These are phyloP conservation scores for Sugiyamaella smithiae DNA, from an alignment of 805 yeast species.

Conservation along the genomic window DNA sequence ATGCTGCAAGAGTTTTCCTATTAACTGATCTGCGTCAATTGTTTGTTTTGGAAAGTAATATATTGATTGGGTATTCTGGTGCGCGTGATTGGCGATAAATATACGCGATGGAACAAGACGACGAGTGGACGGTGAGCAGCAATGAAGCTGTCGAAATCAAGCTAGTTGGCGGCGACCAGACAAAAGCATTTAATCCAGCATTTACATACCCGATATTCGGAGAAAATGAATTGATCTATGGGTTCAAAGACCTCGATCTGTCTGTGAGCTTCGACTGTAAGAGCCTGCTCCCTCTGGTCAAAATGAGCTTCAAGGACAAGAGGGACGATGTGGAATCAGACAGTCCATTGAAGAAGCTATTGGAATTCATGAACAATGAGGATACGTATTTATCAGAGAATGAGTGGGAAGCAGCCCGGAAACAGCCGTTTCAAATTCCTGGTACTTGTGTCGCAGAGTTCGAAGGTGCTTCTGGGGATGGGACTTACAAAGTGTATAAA, in stretches of 20 bases:
- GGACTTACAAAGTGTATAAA: constrained; percentile 51
- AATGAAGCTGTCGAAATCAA: constrained; percentile 64
- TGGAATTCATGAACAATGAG: constrained; percentile 56
- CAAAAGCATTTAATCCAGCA: constrained; percentile 54
- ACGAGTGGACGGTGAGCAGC: constrained; percentile 68
- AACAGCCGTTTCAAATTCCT: constrained; percentile 42
- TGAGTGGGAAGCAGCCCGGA: constrained; percentile 60
- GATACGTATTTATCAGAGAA: constrained; percentile 61
- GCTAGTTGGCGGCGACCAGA: constrained; percentile 28
- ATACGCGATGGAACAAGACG: constrained; percentile 9
- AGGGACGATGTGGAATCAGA: constrained; percentile 60
- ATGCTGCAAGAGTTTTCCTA: no score
- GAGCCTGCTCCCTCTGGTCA: constrained; percentile 70
- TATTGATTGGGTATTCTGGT: no score
- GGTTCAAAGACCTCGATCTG: constrained; percentile 68
- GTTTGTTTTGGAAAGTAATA: no score
- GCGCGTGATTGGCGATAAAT: no score
- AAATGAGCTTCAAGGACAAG: constrained; percentile 53
- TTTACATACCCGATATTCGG: constrained; percentile 95
- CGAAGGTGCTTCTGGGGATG: constrained; percentile 20
- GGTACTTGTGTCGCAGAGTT: constrained; percentile 23
- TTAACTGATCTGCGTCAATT: no score
- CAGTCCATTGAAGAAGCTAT: constrained; percentile 42
- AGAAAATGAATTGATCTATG: constrained; percentile 83
- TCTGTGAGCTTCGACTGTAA: constrained; percentile 64